A percentile compares a stretch with the other conserved stretches of the same genome.
These are phyloP conservation scores for Diaporthe humulicola DNA, from an alignment of 2,329 filamentous ascomycete species.

Conservation along the genomic window DNA sequence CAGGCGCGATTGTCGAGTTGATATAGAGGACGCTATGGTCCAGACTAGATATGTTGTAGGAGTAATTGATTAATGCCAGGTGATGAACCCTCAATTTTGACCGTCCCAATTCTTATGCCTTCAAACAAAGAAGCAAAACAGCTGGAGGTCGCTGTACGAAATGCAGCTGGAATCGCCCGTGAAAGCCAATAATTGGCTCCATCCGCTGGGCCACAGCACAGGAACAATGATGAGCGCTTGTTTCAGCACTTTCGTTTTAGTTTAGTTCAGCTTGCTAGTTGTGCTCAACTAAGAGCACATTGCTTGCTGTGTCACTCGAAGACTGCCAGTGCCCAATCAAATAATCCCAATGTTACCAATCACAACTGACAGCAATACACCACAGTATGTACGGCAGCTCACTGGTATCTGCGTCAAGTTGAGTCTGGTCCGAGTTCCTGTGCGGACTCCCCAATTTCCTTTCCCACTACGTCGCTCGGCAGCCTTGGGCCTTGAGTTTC, in stretches of 20 bases:
- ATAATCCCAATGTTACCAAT: not conserved
- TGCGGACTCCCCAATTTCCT: too few species aligned
- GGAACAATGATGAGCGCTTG: too few species aligned
- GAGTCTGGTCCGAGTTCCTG: not conserved
- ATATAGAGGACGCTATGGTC: not conserved
- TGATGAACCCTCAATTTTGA: too few species aligned
- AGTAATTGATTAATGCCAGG: constrained; percentile 7
- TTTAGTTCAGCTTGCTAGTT: not conserved
- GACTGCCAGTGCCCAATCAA: not conserved
- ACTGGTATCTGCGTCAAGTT: not conserved
- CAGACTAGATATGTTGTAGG: not conserved
- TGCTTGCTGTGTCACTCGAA: not conserved
- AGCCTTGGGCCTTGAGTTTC: too few species aligned
- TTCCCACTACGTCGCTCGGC: too few species aligned
- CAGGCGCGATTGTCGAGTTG: constrained; percentile 11
- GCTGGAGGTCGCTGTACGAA: constrained; percentile 49
- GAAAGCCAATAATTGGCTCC: too few species aligned
- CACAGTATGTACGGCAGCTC: not conserved
- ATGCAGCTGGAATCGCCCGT: not conserved
- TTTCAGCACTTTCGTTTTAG: not conserved
- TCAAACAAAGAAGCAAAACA: constrained; percentile 75
- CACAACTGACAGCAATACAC: not conserved
- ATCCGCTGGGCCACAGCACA: not conserved
- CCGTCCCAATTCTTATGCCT: constrained; percentile 67
- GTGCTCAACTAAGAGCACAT: too few species aligned